Evolutionary conservation across 192 early-diverging fungal species (phyloP).

Genomic region (Coemansia sp.): DNA sequence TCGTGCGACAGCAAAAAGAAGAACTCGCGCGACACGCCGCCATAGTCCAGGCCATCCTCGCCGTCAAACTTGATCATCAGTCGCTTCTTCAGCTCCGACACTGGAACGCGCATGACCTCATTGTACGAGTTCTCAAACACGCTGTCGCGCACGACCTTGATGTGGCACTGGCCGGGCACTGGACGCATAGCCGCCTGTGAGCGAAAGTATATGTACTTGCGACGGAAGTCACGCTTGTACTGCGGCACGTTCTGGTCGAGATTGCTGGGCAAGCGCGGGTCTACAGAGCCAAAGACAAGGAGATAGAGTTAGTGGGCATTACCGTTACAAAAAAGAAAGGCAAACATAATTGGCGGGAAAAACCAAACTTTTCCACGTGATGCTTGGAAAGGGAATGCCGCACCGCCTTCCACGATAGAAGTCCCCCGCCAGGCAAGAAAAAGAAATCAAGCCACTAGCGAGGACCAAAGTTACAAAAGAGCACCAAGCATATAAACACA

Average conservation of each 20-base stretch:
- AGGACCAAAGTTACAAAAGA: neutral
- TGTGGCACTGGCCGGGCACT: constrained; percentile 88
- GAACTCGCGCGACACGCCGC: constrained; percentile 96
- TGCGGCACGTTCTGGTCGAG: constrained; percentile 92
- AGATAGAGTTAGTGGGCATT: neutral
- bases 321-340: neutral
- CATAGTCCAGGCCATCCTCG: constrained; percentile 98
- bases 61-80: constrained; percentile 99
- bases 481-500: neutral
- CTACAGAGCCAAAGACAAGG: constrained; percentile 21
- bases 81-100: constrained; percentile 92
- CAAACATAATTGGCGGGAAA: neutral
- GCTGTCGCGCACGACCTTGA: constrained; percentile 84
- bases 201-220: constrained; percentile 97
- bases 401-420: constrained; percentile 6
- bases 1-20: constrained; percentile 98
- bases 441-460: constrained; percentile 14
- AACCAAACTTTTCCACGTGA: constrained; percentile 1
- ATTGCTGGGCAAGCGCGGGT: constrained; percentile 82
- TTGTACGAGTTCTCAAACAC: constrained; percentile 97
- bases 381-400: neutral
- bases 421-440: neutral
- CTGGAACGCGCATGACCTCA: constrained; percentile 92
- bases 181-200: constrained; percentile 90
- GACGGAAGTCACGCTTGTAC: constrained; percentile 98